Conservation (phyloP, 139 green algal species). For the Mesotaenium endlicherianum region DNA sequence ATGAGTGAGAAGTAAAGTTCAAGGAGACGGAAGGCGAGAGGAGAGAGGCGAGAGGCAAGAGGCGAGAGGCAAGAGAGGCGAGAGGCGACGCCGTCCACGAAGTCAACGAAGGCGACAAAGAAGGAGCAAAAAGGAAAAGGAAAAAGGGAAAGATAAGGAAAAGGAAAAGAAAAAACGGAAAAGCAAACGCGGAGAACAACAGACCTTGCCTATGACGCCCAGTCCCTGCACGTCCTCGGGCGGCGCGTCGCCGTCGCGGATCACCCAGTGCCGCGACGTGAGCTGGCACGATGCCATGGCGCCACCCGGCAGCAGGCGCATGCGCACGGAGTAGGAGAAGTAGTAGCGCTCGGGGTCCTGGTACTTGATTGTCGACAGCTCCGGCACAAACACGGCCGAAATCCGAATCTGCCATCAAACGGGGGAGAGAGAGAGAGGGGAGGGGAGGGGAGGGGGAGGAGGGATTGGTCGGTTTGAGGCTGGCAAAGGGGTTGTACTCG, state of each 20-base stretch:
- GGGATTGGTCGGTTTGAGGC: too few relatives aligned
- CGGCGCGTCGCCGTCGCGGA: constrained; percentile 52
- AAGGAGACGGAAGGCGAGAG: not conserved
- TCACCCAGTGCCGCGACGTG: constrained; percentile 66
- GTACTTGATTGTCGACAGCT: constrained; percentile 35
- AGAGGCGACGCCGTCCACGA: not conserved
- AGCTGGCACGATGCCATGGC: constrained; percentile 63
- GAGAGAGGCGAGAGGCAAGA: not conserved
- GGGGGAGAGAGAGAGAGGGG: too few relatives aligned
- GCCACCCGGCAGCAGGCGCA: constrained; percentile 54
- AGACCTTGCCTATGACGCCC: constrained; percentile 57
- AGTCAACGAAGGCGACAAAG: not conserved
- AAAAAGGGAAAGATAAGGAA: not conserved
- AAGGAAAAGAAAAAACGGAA: not conserved
- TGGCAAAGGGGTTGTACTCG: too few relatives aligned
- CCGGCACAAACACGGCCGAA: constrained; percentile 60
- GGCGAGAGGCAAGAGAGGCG: not conserved
- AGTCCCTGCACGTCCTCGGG: constrained; percentile 60
- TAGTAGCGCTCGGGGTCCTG: constrained; percentile 25
- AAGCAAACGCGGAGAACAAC: not conserved
- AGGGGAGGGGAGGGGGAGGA: too few relatives aligned
- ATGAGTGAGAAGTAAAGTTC: not conserved
- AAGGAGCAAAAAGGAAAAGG: not conserved
- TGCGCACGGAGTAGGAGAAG: constrained; percentile 71
- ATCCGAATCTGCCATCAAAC: constrained; percentile 34